Evolutionary conservation across 345 rosid genomes (phyloP), one percentile per base, ranked within the genome.

Genomic region (Erucastrum elatum): DNA sequence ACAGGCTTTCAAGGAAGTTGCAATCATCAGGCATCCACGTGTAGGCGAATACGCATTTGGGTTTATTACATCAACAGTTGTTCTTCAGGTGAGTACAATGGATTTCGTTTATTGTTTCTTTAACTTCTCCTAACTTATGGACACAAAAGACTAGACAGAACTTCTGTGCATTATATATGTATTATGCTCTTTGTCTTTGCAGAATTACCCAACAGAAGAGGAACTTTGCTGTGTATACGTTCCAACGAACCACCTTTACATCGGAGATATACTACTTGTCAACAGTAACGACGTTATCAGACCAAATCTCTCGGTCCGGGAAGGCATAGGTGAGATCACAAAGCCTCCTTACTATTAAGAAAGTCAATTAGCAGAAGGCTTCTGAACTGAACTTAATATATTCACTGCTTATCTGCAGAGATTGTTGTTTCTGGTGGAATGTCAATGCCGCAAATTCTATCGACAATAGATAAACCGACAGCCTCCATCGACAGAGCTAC

Each of bases 161-260:
- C 13, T 2, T 46, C 3, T 7, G 13, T 12, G 56, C n/a, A 44
- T 64, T 13, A 17, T 69, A 4, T n/a, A 49, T 68, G 46, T 39
- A 39, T 44, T 4, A 60, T 79, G 70, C 30, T 37, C 31, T 27
- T 73, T 11, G 15, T 49, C 79, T 59, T 64, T 83, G 85, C 91
- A 96, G 98, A 88, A 78, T 74, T 89, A 90, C 78, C 80, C 92
- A 79, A 94, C 92, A 26, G 99, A 96, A 63, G 99, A 96, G 84
- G 97, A 96, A 81, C 88, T 96, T 68, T 91, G 91, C 77, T 93
- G 97, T 78, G 95, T 96, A 74, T 96, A 96, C 77, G 97, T 96
- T 77, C 99, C 99, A 31, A 93, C 99, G 0, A 96, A 96, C 85
- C 99, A 96, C 89, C 92, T 96, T 55, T 96, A 96, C 83, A 91